Evolutionary conservation across 352 stramenopile species (phyloP), one percentile per base, ranked within the genome.

Genomic region (Plasmopara muralis): DNA sequence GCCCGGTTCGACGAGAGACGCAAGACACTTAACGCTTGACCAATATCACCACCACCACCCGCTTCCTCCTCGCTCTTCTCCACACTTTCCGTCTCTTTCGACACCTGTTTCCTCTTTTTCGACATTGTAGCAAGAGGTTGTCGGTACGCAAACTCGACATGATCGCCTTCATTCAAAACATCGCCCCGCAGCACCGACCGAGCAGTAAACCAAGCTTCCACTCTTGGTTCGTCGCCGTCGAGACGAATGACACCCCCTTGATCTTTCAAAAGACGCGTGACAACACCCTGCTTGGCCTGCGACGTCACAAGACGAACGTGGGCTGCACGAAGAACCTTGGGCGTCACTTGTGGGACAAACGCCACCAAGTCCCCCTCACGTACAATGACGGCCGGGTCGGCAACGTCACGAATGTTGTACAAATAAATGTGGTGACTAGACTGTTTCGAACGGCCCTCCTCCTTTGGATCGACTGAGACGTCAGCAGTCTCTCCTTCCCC

Each of bases 351-450:
- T 39, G 78, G 57, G 20, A 79, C 46, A 43, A 89, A 92, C 53
- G 83, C 72, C 33, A 92, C 72, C 45, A 85, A 69, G 41, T 92
- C 81, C 1, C 78, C 81, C 30, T 89, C 73, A 37, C 78, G 81
- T 12, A 92, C 50, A 44, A 92, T 63, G 1, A 72, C 69, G 6
- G 50, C 62, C 7, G 57, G 66, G 51, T 89, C 77, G 2, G 54
- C 56, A 25, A 89, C 62, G 56, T 92, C 81, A 41, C 77, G 77
- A 43, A 92, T 67, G 55, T 87, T 77, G 62, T 78, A 92, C 47
- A 72, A 41, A 44, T 75, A 85, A 33, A 64, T 31, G 34, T 62
- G 45, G 16, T 54, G 64, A 13, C 25, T 38, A 9, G 39, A 0
- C 45, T 60, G 66, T 35, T 64, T 44, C 31, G 10, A 35, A 34